These are phyloP conservation scores for Aspergillaceae sp. DNA, from an alignment of 2,329 filamentous ascomycete genomes.

Conservation along the genomic window DNA sequence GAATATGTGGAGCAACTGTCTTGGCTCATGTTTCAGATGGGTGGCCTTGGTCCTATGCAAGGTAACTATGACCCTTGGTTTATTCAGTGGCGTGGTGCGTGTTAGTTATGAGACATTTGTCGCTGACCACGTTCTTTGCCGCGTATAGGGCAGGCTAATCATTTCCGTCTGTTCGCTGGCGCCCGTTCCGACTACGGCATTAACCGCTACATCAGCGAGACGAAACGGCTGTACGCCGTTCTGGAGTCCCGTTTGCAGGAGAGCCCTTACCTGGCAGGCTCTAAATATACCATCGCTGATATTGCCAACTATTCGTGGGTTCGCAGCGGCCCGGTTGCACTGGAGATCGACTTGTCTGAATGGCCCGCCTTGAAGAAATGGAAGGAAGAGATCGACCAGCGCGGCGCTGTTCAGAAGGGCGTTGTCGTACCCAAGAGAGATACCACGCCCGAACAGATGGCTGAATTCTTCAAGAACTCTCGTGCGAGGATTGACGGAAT, in stretches of 20 bases:
- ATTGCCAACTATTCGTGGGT: constrained; percentile 41
- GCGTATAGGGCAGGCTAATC: constrained; percentile 37
- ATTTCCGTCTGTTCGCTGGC: constrained; percentile 39
- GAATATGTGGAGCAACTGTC: constrained; percentile 38
- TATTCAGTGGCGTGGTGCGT: neutral
- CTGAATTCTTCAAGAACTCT: constrained; percentile 6
- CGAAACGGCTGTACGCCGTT: constrained; percentile 40
- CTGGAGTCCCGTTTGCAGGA: constrained; percentile 36
- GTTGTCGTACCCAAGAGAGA: constrained; percentile 9
- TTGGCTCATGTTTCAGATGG: constrained; percentile 42
- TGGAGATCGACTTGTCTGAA: constrained; percentile 24
- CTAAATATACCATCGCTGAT: constrained; percentile 42
- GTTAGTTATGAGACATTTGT: neutral
- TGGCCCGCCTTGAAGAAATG: constrained; percentile 26
- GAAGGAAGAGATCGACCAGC: constrained; percentile 19
- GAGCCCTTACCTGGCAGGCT: constrained; percentile 38
- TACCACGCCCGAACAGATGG: constrained; percentile 2
- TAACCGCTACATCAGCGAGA: constrained; percentile 42
- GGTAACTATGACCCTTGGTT: constrained; percentile 8
- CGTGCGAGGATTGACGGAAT: constrained; percentile 15
- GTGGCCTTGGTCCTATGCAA: constrained; percentile 34
- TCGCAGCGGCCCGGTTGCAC: constrained; percentile 7
- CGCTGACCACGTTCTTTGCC: neutral
- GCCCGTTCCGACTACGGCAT: constrained; percentile 39
- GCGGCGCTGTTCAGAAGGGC: constrained; percentile 22